These are phyloP conservation scores for Spatholobus suberectus DNA, from an alignment of 306 rosid genomes.

Conservation along the genomic window DNA sequence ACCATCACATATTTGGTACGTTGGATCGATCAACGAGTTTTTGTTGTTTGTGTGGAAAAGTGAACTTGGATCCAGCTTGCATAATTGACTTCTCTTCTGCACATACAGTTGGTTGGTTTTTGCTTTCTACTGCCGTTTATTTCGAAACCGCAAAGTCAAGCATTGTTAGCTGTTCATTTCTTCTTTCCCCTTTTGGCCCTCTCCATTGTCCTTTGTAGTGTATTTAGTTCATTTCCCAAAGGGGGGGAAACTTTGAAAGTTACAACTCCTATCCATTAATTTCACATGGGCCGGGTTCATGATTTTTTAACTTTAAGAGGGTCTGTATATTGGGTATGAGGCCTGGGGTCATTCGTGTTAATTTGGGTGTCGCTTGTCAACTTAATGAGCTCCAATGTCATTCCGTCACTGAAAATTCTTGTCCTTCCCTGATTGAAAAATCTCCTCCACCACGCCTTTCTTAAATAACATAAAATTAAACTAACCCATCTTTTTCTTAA, in stretches of 20 bases:
- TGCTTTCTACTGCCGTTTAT: neutral
- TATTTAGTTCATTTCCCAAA: neutral
- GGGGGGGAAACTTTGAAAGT: neutral
- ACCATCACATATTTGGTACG: slow-evolving; percentile 7
- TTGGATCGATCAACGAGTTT: slow-evolving; percentile 26
- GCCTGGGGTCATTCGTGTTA: neutral
- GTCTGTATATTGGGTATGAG: neutral
- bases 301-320: too few species aligned
- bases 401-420: neutral
- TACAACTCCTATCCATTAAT: neutral
- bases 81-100: slow-evolving; percentile 29
- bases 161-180: neutral
- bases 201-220: neutral
- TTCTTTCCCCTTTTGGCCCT: neutral
- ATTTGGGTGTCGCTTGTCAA: neutral
- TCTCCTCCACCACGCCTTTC: neutral
- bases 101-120: neutral
- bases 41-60: neutral
- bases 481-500: neutral
- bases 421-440: neutral
- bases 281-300: neutral
- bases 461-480: neutral
- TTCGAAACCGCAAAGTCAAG: slow-evolving; percentile 28
- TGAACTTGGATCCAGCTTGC: slow-evolving; percentile 31
- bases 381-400: neutral